Percentiles rank a stretch among this genome's conserved stretches.
Evolutionary conservation across 2,329 filamentous ascomycete genomes (phyloP).

Genomic region (Geoglossum cookeanum): DNA sequence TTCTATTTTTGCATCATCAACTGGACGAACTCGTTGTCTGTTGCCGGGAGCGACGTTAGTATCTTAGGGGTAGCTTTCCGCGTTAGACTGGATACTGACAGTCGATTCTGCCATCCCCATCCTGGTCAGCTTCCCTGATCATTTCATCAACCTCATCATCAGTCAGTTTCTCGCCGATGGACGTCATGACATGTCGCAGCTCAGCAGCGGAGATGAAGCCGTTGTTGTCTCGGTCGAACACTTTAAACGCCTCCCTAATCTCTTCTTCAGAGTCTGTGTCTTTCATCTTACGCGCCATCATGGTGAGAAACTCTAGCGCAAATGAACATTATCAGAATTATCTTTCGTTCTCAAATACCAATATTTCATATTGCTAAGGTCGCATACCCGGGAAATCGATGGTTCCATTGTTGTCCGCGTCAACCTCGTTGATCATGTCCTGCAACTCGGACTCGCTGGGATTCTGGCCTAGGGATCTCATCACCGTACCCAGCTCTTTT

Average conservation of each 20-base stretch:
- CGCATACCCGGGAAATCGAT: conserved; percentile 76
- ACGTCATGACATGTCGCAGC: conserved; percentile 80
- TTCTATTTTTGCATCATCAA: conserved; percentile 88
- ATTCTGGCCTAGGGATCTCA: conserved; percentile 80
- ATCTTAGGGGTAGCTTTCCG: not conserved
- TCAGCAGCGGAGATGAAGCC: conserved; percentile 80
- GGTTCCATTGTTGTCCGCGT: conserved; percentile 82
- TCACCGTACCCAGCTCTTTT: conserved; percentile 77
- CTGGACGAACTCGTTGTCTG: conserved; percentile 85
- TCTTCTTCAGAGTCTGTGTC: conserved; percentile 83
- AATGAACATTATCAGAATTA: conserved; percentile 5
- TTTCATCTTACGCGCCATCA: conserved; percentile 94
- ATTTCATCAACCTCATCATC: conserved; percentile 86
- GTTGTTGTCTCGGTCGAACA: conserved; percentile 81
- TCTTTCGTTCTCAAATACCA: not conserved
- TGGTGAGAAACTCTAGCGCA: conserved; percentile 60
- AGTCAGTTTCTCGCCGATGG: conserved; percentile 77
- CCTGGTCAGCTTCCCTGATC: conserved; percentile 81
- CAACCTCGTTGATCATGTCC: conserved; percentile 89
- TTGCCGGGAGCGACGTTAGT: conserved; percentile 12
- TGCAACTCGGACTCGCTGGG: conserved; percentile 78
- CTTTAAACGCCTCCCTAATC: conserved; percentile 78
- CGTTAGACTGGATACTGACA: conserved; percentile 34
- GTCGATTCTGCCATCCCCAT: conserved; percentile 74
- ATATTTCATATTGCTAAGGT: not conserved